Evolutionary conservation across 495 filamentous ascomycete species (phyloP).

Genomic region (Bacidia rubella): DNA sequence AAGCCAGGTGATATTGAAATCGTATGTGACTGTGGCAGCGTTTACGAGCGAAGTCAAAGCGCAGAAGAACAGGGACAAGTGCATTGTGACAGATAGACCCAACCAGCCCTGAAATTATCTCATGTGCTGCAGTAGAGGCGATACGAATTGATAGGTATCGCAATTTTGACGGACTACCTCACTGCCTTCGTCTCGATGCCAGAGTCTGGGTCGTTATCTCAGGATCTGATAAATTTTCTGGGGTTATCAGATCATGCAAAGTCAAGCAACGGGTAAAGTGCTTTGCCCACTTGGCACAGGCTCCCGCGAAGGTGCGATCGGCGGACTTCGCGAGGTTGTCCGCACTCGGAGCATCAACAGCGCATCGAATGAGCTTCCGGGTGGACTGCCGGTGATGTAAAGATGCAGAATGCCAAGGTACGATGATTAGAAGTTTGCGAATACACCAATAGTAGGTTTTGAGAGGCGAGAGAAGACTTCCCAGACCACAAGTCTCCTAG

Average conservation of each 20-base stretch:
- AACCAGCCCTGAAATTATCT: too few relatives aligned
- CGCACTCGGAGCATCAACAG: not conserved
- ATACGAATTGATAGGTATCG: too few relatives aligned
- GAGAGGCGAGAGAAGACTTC: not conserved
- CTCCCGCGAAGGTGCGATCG: not conserved
- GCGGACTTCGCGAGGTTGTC: not conserved
- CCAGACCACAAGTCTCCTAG: not conserved
- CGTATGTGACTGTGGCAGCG: slow-evolving; percentile 49
- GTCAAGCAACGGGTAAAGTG: not conserved
- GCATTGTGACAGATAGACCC: not conserved
- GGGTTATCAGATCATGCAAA: not conserved
- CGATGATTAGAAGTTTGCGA: not conserved
- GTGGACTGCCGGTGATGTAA: not conserved
- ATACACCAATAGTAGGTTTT: not conserved
- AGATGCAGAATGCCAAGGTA: not conserved
- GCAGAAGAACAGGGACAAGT: slow-evolving; percentile 3
- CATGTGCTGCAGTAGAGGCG: too few relatives aligned
- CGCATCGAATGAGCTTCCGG: not conserved
- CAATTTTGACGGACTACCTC: too few relatives aligned
- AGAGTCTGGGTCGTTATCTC: not conserved
- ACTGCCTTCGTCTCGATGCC: not conserved
- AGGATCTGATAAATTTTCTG: slow-evolving; percentile 14
- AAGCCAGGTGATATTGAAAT: slow-evolving; percentile 75
- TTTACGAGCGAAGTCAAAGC: slow-evolving; percentile 6
- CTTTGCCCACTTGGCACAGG: not conserved